phyloP scores from a whole-genome alignment of 257 asterid species.

The Datura wrightii region DNA sequence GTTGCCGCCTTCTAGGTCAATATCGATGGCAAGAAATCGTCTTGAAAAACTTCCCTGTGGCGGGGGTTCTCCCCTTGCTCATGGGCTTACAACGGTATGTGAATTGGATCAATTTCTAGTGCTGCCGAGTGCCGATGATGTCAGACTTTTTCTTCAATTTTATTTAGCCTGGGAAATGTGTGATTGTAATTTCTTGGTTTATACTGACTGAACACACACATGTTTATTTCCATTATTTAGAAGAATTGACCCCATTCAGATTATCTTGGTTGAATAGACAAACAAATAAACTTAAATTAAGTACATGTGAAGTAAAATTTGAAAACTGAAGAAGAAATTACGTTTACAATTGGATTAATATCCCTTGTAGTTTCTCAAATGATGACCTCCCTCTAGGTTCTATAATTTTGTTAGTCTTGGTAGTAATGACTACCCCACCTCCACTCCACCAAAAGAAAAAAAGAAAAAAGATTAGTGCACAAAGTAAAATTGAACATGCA shows the following conservation, averaged over 20 bases:
- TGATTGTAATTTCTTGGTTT: conserved; percentile 4
- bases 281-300: neutral
- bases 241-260: neutral
- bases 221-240: neutral
- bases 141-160: neutral
- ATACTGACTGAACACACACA: neutral
- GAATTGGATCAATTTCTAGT: conserved; percentile 29
- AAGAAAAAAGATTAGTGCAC: no score
- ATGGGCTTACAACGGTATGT: conserved; percentile 92
- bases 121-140: conserved; percentile 21
- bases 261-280: conserved; percentile 21
- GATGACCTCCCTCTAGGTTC: conserved; percentile 16
- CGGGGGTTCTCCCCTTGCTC: conserved; percentile 99
- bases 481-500: neutral
- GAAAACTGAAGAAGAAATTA: neutral
- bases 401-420: neutral
- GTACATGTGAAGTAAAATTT: neutral
- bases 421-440: neutral
- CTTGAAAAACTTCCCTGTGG: conserved; percentile 99
- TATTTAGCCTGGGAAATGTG: neutral
- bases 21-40: conserved; percentile 97
- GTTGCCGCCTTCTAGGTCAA: conserved; percentile 97
- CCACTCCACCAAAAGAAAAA: neutral
- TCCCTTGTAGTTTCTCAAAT: neutral
- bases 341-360: neutral